A percentile compares a stretch with the other conserved stretches of the same genome.
These are phyloP conservation scores for Zizania palustris DNA, from an alignment of 202 grass and related monocot genomes.

Conservation along the genomic window DNA sequence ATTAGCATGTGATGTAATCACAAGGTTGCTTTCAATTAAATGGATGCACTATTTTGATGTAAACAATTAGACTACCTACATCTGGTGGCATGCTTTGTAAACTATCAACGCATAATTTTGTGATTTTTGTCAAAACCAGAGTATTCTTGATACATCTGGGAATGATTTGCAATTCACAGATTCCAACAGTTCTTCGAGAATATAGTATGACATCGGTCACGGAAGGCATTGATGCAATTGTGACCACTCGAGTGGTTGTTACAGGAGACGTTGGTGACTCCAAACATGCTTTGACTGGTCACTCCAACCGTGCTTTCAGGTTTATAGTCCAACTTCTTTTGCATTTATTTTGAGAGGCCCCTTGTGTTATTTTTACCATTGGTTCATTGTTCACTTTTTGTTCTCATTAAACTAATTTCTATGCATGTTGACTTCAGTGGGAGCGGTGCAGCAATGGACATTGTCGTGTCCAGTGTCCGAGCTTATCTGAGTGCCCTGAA, in stretches of 20 bases:
- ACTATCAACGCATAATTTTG: background rate
- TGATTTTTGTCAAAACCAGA: background rate
- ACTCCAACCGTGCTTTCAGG: slow-evolving; percentile 73
- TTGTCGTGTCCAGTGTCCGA: slow-evolving; percentile 85
- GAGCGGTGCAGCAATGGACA: slow-evolving; percentile 74
- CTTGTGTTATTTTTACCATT: background rate
- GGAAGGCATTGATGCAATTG: slow-evolving; percentile 94
- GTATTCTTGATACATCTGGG: background rate
- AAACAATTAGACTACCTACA: background rate
- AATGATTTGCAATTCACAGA: slow-evolving; percentile 40
- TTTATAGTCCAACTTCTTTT: slow-evolving; percentile 29
- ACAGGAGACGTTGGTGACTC: slow-evolving; percentile 45
- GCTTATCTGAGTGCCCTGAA: slow-evolving; percentile 84
- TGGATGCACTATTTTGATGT: background rate
- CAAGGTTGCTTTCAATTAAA: background rate
- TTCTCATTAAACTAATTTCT: background rate
- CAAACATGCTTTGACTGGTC: slow-evolving; percentile 57
- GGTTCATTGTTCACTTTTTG: background rate
- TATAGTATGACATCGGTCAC: slow-evolving; percentile 83
- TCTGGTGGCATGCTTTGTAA: background rate
- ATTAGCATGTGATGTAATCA: background rate
- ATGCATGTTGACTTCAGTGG: slow-evolving; percentile 57
- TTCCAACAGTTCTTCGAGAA: slow-evolving; percentile 74
- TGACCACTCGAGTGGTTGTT: slow-evolving; percentile 80
- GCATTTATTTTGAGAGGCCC: background rate